Percentiles rank a stretch among this genome's conserved stretches.
phyloP scores from a whole-genome alignment of 495 filamentous ascomycete genomes.

The Penicillium argentinense region DNA sequence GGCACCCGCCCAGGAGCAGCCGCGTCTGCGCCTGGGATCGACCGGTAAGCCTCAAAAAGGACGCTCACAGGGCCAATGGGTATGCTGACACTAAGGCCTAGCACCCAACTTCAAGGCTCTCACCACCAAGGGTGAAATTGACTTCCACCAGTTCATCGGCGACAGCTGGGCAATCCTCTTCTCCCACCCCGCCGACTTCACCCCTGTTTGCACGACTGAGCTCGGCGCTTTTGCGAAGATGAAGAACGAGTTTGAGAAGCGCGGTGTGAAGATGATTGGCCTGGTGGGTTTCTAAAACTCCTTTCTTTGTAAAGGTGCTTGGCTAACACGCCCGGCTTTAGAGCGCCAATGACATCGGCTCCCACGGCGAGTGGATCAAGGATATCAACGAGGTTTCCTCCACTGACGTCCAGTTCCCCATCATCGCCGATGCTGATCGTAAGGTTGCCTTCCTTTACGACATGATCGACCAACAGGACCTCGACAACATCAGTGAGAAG shows the following conservation, averaged over 20 bases:
- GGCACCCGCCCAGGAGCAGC: conserved; percentile 48
- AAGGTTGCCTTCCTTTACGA: conserved; percentile 91
- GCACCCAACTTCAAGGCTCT: conserved; percentile 65
- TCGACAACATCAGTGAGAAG: conserved; percentile 90
- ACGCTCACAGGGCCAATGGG: too few relatives aligned
- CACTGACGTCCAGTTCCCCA: conserved; percentile 83
- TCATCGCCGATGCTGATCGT: conserved; percentile 95
- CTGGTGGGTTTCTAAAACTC: conserved; percentile 49
- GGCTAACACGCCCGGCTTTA: conserved; percentile 41
- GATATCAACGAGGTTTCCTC: conserved; percentile 93
- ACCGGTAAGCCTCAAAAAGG: too few relatives aligned
- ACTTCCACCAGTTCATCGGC: conserved; percentile 62
- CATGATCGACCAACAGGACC: conserved; percentile 89
- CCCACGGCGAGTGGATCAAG: conserved; percentile 76
- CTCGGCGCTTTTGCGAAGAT: conserved; percentile 67
- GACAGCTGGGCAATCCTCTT: conserved; percentile 65
- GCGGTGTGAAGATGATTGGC: conserved; percentile 67
- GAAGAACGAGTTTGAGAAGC: conserved; percentile 59
- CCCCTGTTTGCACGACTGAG: conserved; percentile 70
- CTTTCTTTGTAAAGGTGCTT: not conserved
- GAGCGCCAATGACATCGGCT: conserved; percentile 52
- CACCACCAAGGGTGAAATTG: conserved; percentile 65
- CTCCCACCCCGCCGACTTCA: conserved; percentile 71
- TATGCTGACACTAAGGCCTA: too few relatives aligned
- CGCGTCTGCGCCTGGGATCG: conserved; percentile 59